Percentiles rank a stretch among this genome's conserved stretches.
phyloP scores from a whole-genome alignment of 192 early-diverging fungal genomes.

The Mortierella hygrophila region DNA sequence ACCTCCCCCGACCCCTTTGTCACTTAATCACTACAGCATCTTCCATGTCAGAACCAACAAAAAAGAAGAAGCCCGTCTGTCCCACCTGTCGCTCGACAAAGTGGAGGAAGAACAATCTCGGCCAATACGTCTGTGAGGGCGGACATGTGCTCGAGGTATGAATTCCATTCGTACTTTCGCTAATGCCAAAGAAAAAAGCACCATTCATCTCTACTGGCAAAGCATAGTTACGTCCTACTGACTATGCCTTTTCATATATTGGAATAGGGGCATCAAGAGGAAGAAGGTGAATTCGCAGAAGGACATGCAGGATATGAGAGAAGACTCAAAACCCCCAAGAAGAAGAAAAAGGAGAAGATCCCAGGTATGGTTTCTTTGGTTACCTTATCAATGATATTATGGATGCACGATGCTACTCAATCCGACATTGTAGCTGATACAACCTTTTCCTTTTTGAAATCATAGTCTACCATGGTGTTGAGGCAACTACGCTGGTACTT shows the following conservation, averaged over 20 bases:
- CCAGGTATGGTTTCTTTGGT: neutral
- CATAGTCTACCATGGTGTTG: constrained; percentile 10
- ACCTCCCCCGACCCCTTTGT: neutral
- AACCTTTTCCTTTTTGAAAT: neutral
- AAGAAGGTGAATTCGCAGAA: constrained; percentile 31
- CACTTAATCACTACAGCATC: neutral
- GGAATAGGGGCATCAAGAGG: constrained; percentile 44
- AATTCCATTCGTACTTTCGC: neutral
- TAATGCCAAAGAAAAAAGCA: neutral
- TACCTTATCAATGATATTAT: no score
- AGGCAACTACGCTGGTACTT: constrained; percentile 4
- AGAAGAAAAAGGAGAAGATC: neutral
- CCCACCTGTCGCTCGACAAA: constrained; percentile 21
- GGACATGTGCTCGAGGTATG: constrained; percentile 42
- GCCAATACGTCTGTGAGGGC: constrained; percentile 33
- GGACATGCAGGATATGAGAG: constrained; percentile 9
- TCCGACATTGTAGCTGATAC: no score
- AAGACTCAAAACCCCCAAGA: neutral
- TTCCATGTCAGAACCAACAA: neutral
- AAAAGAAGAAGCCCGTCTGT: constrained; percentile 28
- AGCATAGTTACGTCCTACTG: neutral
- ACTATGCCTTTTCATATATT: neutral
- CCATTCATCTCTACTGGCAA: neutral
- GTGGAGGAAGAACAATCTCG: constrained; percentile 34
- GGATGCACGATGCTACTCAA: no score